phyloP scores from a whole-genome alignment of 2,329 filamentous ascomycete genomes.

The Penicillium sp. region DNA sequence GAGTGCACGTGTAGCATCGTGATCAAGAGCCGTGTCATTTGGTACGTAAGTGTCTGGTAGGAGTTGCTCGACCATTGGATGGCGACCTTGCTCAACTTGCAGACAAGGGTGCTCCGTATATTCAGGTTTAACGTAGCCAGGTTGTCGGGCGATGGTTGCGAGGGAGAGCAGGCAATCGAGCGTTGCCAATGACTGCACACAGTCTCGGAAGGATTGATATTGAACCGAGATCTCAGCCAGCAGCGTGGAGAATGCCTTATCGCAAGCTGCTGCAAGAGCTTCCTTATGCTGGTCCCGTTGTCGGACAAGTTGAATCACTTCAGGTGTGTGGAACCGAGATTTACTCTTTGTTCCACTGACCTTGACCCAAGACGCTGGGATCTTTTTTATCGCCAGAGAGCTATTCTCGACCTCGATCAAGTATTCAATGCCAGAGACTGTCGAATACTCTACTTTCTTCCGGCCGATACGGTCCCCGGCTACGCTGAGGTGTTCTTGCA shows the following conservation, averaged over 20 bases:
- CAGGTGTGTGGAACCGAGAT: slow-evolving; percentile 88
- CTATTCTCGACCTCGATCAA: slow-evolving; percentile 84
- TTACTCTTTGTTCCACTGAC: slow-evolving; percentile 90
- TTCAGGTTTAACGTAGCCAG: slow-evolving; percentile 78
- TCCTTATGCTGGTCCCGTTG: slow-evolving; percentile 95
- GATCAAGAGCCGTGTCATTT: slow-evolving; percentile 71
- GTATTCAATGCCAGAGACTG: slow-evolving; percentile 86
- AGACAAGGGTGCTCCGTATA: slow-evolving; percentile 62
- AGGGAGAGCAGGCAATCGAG: slow-evolving; percentile 88
- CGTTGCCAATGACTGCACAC: slow-evolving; percentile 74
- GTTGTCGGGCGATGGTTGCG: slow-evolving; percentile 73
- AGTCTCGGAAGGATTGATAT: slow-evolving; percentile 85
- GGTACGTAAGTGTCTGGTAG: slow-evolving; percentile 84
- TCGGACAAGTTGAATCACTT: slow-evolving; percentile 72
- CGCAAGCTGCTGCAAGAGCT: slow-evolving; percentile 83
- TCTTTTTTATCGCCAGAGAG: slow-evolving; percentile 64
- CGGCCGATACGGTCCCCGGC: slow-evolving; percentile 68
- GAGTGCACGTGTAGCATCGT: slow-evolving; percentile 62
- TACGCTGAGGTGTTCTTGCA: slow-evolving; percentile 66
- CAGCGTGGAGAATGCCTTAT: slow-evolving; percentile 68
- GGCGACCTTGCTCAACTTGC: slow-evolving; percentile 67
- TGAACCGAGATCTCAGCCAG: slow-evolving; percentile 69
- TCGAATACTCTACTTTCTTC: slow-evolving; percentile 69
- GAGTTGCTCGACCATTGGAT: slow-evolving; percentile 92
- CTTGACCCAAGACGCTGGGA: slow-evolving; percentile 92